A percentile compares a stretch with the other conserved stretches of the same genome.
Evolutionary conservation across 768 basidiomycete species (phyloP).

Genomic region (Naganishia vishniacii): DNA sequence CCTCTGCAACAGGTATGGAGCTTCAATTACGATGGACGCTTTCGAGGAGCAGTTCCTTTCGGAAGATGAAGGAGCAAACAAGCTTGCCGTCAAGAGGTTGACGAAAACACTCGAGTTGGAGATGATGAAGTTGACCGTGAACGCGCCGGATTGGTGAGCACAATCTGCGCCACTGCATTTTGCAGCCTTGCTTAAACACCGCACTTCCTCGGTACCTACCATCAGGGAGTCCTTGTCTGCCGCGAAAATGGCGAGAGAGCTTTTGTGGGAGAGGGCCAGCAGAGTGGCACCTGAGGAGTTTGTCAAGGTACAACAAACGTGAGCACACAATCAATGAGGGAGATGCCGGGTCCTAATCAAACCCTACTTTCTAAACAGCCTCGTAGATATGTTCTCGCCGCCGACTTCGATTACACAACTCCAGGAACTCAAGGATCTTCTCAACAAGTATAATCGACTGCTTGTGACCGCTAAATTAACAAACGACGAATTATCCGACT

Average conservation of each 20-base stretch:
- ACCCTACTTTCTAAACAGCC: constrained; percentile 16
- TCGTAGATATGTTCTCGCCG: constrained; percentile 47
- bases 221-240: constrained; percentile 80
- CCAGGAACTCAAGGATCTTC: constrained; percentile 59
- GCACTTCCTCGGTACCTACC: no score
- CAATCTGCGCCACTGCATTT: no score
- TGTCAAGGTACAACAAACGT: constrained; percentile 85
- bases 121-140: constrained; percentile 72
- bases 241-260: constrained; percentile 84
- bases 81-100: constrained; percentile 77
- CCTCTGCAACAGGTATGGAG: constrained; percentile 61
- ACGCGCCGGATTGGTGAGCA: constrained; percentile 79
- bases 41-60: constrained; percentile 76
- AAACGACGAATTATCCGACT: constrained; percentile 73
- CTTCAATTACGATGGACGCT: constrained; percentile 67
- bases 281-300: constrained; percentile 75
- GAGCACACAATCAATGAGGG: constrained; percentile 42
- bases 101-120: constrained; percentile 68
- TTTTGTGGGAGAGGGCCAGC: constrained; percentile 81
- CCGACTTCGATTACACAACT: constrained; percentile 61
- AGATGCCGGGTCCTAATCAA: background rate
- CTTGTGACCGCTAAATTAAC: constrained; percentile 74
- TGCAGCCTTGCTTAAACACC: no score
- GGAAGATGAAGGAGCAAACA: constrained; percentile 60
- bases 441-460: constrained; percentile 83